Conservation (phyloP, 352 stramenopile genomes). For the Pythium aristosporum region DNA sequence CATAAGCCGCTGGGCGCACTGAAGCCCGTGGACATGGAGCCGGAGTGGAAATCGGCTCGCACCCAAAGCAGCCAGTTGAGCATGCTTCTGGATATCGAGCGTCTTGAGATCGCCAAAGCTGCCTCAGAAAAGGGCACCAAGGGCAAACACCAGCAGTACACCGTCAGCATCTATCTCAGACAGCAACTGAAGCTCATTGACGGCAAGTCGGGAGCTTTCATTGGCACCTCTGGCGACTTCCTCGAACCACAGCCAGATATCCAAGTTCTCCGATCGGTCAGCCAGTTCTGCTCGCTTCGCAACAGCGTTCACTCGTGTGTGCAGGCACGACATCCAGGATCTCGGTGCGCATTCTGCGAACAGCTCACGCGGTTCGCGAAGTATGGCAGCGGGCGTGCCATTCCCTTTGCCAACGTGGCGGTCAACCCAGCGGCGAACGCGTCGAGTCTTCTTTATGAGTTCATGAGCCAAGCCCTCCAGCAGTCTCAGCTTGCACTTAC, state of each 20-base stretch:
- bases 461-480: neutral
- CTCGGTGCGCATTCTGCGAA: slow-evolving; percentile 16
- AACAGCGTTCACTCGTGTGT: slow-evolving; percentile 22
- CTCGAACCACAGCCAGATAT: neutral
- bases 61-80: neutral
- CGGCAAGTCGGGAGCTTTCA: neutral
- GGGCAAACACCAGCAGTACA: neutral
- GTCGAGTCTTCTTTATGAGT: neutral
- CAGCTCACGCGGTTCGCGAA: slow-evolving; percentile 2
- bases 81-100: neutral
- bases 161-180: neutral
- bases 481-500: neutral
- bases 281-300: slow-evolving; percentile 15
- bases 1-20: neutral
- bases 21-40: neutral
- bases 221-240: neutral
- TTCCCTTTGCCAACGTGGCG: slow-evolving; percentile 2
- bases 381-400: slow-evolving; percentile 3
- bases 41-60: neutral
- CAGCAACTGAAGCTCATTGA: neutral
- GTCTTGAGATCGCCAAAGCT: neutral
- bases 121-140: neutral
- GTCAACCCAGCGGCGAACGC: neutral
- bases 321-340: slow-evolving; percentile 8
- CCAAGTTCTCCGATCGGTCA: slow-evolving; percentile 4